A percentile compares a stretch with the other conserved stretches of the same genome.
phyloP scores from a whole-genome alignment of 345 rosid species.

The Eucalyptus erythrocorys region DNA sequence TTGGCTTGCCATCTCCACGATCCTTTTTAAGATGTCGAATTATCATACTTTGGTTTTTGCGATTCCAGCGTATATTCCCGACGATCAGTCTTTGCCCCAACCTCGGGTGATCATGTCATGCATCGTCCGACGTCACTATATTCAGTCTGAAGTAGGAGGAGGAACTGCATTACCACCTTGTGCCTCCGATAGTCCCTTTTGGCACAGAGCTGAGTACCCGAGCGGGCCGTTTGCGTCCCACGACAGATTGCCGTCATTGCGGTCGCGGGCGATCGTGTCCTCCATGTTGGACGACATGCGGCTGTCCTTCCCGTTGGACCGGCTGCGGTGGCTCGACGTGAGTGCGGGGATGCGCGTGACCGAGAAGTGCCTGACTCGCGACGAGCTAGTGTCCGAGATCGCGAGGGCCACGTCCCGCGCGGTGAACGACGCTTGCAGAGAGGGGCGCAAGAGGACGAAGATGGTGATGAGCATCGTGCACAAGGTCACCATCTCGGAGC shows the following conservation, averaged over 20 bases:
- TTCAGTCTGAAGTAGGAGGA: no score
- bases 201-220: background rate
- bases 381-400: background rate
- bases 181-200: background rate
- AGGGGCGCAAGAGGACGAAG: background rate
- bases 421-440: background rate
- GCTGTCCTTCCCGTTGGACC: background rate
- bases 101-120: no score
- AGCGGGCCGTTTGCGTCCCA: background rate
- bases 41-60: no score
- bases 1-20: background rate
- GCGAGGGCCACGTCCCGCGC: background rate
- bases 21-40: no score
- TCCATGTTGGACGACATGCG: background rate
- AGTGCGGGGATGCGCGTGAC: accelerated
- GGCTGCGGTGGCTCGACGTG: background rate
- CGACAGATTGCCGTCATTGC: background rate
- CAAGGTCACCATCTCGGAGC: background rate
- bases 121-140: no score
- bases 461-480: background rate
- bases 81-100: no score
- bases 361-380: background rate
- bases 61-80: no score
- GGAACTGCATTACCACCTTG: no score
- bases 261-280: background rate